A percentile compares a stretch with the other conserved stretches of the same genome.
Conservation (phyloP, 1,139 yeast genomes). For the Geotrichum citri-aurantii region DNA sequence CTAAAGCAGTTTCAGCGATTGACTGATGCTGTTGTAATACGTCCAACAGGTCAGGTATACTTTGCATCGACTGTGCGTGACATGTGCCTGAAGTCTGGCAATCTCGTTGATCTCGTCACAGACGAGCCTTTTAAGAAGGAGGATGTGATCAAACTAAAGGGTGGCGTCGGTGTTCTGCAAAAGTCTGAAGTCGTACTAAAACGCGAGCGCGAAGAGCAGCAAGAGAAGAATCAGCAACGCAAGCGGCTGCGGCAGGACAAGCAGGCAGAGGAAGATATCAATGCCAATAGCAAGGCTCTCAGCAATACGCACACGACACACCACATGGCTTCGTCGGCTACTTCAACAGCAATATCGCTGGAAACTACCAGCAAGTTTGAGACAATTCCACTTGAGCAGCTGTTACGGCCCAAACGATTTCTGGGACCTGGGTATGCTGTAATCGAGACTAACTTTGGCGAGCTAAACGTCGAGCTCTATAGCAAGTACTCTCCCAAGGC, state of each 20-base stretch:
- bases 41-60: constrained; percentile 35
- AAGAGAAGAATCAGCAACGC: not conserved
- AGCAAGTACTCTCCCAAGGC: constrained; percentile 41
- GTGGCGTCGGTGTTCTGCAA: constrained; percentile 27
- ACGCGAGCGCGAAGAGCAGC: constrained; percentile 13
- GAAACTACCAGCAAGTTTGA: constrained; percentile 26
- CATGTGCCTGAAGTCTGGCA: constrained; percentile 31
- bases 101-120: constrained; percentile 33
- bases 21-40: constrained; percentile 33
- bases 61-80: constrained; percentile 32
- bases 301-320: constrained; percentile 28
- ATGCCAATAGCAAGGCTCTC: not conserved
- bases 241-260: constrained; percentile 4
- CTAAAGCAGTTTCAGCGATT: constrained; percentile 32
- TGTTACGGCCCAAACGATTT: constrained; percentile 32
- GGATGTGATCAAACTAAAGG: constrained; percentile 31
- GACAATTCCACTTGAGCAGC: constrained; percentile 26
- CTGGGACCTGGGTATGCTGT: constrained; percentile 32
- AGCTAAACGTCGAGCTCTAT: constrained; percentile 38
- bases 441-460: constrained; percentile 41
- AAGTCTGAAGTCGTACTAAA: constrained; percentile 13
- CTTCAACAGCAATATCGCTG: constrained; percentile 34
- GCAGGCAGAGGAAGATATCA: not conserved
- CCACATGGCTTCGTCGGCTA: constrained; percentile 34
- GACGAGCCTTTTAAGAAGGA: constrained; percentile 31